Conservation (phyloP, 2,329 filamentous ascomycete species). For the Cladosporium sp. region DNA sequence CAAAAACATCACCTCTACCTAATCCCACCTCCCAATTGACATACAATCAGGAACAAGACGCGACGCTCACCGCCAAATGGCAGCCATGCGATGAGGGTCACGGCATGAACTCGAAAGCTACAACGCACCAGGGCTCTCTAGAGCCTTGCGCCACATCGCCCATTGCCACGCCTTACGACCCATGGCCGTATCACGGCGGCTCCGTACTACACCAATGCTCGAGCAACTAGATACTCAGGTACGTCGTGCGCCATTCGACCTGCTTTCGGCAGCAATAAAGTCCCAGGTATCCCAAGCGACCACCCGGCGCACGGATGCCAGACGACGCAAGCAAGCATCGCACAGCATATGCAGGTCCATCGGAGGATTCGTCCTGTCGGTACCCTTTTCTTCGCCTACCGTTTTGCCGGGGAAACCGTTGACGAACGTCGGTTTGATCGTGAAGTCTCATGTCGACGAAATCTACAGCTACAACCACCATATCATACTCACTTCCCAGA, state of each 20-base stretch:
- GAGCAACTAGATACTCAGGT: neutral
- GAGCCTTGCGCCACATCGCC: conserved; percentile 9
- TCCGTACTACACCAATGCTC: conserved; percentile 2
- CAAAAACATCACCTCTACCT: neutral
- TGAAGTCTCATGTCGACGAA: no score
- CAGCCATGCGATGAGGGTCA: conserved; percentile 6
- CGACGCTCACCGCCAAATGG: conserved; percentile 6
- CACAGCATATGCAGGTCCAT: conserved; percentile 12
- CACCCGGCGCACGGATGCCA: conserved; percentile 4
- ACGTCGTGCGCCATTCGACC: neutral
- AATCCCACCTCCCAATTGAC: no score
- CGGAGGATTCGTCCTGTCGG: conserved; percentile 1
- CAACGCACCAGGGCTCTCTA: neutral
- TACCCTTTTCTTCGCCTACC: neutral
- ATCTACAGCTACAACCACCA: no score
- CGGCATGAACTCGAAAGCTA: conserved; percentile 6
- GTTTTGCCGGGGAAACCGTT: conserved; percentile 3
- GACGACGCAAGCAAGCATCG: conserved; percentile 4
- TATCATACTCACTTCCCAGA: no score
- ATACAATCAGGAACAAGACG: neutral
- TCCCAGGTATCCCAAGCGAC: neutral
- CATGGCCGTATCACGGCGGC: neutral
- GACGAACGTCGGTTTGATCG: neutral
- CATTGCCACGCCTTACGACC: conserved; percentile 8
- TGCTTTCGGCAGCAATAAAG: neutral